These are phyloP conservation scores for Pichia sp. DNA, from an alignment of 1,139 yeast species.

Conservation along the genomic window DNA sequence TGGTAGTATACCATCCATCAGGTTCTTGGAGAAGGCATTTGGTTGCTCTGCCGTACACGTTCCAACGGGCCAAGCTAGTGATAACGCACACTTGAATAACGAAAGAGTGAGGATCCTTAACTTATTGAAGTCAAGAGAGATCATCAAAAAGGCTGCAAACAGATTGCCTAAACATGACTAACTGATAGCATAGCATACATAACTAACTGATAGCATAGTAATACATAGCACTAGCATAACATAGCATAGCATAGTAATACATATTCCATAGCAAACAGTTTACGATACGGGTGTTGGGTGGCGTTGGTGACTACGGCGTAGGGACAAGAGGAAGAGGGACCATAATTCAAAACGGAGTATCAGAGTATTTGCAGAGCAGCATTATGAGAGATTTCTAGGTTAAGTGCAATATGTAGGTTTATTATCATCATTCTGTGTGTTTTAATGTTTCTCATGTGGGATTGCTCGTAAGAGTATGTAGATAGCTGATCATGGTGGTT, in stretches of 20 bases:
- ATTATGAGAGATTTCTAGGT: too few species aligned
- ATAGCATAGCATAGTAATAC: background rate
- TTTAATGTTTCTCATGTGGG: too few species aligned
- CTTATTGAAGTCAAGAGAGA: conserved; percentile 63
- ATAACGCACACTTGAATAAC: conserved; percentile 86
- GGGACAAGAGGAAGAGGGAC: too few species aligned
- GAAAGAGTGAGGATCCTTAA: conserved; percentile 78
- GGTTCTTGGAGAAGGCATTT: conserved; percentile 76
- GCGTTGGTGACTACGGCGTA: too few species aligned
- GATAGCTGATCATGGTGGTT: too few species aligned
- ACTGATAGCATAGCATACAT: background rate
- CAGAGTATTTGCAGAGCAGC: too few species aligned
- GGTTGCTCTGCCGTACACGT: conserved; percentile 89
- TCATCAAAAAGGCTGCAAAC: conserved; percentile 43
- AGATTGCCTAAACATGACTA: conserved; percentile 4
- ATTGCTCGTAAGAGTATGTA: too few species aligned
- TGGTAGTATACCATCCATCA: conserved; percentile 88
- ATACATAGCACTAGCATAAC: background rate
- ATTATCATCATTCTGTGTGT: too few species aligned
- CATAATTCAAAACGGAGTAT: too few species aligned
- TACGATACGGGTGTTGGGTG: too few species aligned
- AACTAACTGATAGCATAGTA: background rate
- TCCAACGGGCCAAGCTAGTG: conserved; percentile 95
- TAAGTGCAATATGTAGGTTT: too few species aligned
- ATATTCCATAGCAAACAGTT: background rate